Base-by-base conservation (phyloP, 768 basidiomycete species). In the Sporobolomyces roseus region DNA sequence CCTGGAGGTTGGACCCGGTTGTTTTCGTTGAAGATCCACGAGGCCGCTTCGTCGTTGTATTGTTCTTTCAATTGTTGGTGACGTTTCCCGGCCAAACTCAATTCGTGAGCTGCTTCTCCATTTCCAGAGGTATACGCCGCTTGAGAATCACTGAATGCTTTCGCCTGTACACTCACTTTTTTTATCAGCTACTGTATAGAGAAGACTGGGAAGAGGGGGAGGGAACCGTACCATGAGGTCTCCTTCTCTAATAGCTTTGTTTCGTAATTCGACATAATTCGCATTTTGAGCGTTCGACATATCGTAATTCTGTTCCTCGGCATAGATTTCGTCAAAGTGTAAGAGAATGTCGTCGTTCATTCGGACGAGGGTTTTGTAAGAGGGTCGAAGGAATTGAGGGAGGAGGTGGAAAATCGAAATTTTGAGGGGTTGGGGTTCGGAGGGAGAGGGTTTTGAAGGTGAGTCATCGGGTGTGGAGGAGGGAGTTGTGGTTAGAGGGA, bases 21-120 rank as follows among this genome's bases (percentile, higher is more conserved):
- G 74, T 90, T 91, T 78, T 87, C 89, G 70, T 81, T 78, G 78
- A 87, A 98, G 70, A 97, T 93, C 89, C 89, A 94, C 56, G 87
- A 84, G 66, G 87, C 86, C 2, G 93, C 94, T 77, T 93, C 80
- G 66, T 83, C 83, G 77, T 97, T 92, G 68, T 91, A 78, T 54
- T 83, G 78, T 70, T 88, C 86, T 88, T 93, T 93, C 75, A 85
- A 83, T 7, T 81, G 78, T 78, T 90, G 85, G 77, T 93, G 89
- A 46, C 81, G 81, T 77, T 91, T 90, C 23, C 92, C 93, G 77
- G 91, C 75, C 65, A 85, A 84, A 23, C 87, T 89, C 29, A 96
- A 82, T 56, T 88, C 82, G 79, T 97, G 93, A 27, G 93, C 93
- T 36, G 80, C 79, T 0, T 85, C 90, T 17, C 90, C 87, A 72